These are phyloP conservation scores for Lactarius hengduanensis DNA, from an alignment of 768 basidiomycete species.

Conservation along the genomic window DNA sequence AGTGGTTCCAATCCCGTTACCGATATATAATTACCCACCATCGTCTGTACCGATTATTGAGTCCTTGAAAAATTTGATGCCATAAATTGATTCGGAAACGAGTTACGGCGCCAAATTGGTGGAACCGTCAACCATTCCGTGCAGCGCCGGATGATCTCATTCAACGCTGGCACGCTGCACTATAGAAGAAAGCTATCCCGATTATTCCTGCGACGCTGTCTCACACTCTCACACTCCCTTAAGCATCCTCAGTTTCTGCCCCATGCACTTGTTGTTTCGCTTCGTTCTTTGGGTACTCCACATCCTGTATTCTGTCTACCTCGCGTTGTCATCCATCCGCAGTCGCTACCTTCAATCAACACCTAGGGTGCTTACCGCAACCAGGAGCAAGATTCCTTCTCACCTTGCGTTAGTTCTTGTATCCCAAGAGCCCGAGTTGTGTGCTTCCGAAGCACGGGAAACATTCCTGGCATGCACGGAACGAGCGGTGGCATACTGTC, in stretches of 20 bases:
- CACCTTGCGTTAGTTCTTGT: slow-evolving; percentile 69
- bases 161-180: background rate
- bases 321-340: slow-evolving; percentile 43
- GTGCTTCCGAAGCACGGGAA: slow-evolving; percentile 39
- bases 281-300: slow-evolving; percentile 57
- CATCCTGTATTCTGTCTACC: slow-evolving; percentile 48
- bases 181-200: slow-evolving; percentile 6
- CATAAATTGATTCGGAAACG: slow-evolving; percentile 2
- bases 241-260: no score
- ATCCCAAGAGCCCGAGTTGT: slow-evolving; percentile 38
- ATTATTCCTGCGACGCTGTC: background rate
- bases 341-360: slow-evolving; percentile 37
- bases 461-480: slow-evolving; percentile 54
- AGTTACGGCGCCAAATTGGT: slow-evolving; percentile 3
- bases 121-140: slow-evolving; percentile 14
- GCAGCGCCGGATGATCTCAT: slow-evolving; percentile 6
- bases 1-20: background rate
- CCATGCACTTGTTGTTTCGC: slow-evolving; percentile 47
- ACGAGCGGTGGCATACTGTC: slow-evolving; percentile 60
- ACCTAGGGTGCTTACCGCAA: slow-evolving; percentile 51
- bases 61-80: slow-evolving; percentile 1
- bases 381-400: slow-evolving; percentile 56
- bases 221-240: slow-evolving; percentile 6
- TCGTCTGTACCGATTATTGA: slow-evolving; percentile 8
- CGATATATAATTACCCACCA: slow-evolving; percentile 6